Evolutionary conservation across 1,139 yeast genomes (phyloP).

Genomic region (Magnusiomyces suaveolens): DNA sequence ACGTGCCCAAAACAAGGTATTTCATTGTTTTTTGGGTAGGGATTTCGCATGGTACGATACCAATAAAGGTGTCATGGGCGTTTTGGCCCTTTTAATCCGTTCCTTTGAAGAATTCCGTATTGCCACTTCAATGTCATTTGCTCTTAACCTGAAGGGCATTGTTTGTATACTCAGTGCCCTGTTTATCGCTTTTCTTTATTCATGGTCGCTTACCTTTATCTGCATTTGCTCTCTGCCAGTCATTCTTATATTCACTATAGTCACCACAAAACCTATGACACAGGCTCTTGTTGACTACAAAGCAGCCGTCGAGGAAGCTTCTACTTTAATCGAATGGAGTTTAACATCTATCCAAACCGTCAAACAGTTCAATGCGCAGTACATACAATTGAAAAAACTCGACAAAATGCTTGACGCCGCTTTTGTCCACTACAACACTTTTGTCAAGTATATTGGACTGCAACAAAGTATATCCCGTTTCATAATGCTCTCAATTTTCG

Average conservation of each 20-base stretch:
- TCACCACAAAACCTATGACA: conserved; percentile 46
- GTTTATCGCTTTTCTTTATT: conserved; percentile 59
- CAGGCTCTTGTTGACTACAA: conserved; percentile 51
- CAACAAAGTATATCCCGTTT: conserved; percentile 53
- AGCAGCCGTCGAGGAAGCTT: conserved; percentile 42
- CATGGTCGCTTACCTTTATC: conserved; percentile 78
- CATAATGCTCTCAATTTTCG: conserved; percentile 62
- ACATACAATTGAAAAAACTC: conserved; percentile 43
- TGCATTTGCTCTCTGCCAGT: conserved; percentile 65
- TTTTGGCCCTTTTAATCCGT: conserved; percentile 49
- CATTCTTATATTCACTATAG: conserved; percentile 41
- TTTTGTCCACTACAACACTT: conserved; percentile 39
- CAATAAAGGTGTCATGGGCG: conserved; percentile 42
- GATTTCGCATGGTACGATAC: conserved; percentile 44
- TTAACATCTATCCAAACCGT: conserved; percentile 51
- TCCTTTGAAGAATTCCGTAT: conserved; percentile 66
- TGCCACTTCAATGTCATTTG: conserved; percentile 61
- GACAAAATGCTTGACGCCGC: conserved; percentile 36
- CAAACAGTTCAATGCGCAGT: conserved; percentile 51
- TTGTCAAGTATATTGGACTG: conserved; percentile 43
- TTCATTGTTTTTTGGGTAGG: conserved; percentile 26
- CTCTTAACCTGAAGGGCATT: conserved; percentile 43
- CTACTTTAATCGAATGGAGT: conserved; percentile 63
- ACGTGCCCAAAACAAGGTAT: conserved; percentile 43
- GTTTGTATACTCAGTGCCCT: conserved; percentile 49